These are phyloP conservation scores for Umbilicaria muhlenbergii DNA, from an alignment of 495 filamentous ascomycete genomes.

Conservation along the genomic window DNA sequence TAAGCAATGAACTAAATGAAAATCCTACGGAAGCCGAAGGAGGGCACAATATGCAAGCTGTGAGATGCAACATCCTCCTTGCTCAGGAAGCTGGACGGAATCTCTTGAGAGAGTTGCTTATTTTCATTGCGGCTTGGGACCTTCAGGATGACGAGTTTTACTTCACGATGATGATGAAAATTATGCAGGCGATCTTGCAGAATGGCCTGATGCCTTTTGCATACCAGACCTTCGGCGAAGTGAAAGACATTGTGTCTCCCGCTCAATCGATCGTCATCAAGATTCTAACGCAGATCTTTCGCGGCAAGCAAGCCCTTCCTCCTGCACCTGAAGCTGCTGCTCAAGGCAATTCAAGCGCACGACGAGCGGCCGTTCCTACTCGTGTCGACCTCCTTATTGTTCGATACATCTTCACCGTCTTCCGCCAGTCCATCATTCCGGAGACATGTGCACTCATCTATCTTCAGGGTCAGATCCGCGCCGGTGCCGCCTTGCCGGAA, in stretches of 20 bases:
- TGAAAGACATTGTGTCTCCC: constrained; percentile 90
- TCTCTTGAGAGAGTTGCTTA: constrained; percentile 73
- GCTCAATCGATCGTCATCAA: constrained; percentile 86
- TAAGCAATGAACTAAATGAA: constrained; percentile 47
- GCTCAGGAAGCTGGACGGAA: constrained; percentile 77
- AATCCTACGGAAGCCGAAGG: constrained; percentile 8
- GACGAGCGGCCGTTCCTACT: constrained; percentile 18
- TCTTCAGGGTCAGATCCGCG: constrained; percentile 75
- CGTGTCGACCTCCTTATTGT: constrained; percentile 53
- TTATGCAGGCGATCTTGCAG: constrained; percentile 78
- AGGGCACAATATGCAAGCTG: constrained; percentile 60
- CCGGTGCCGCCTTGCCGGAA: constrained; percentile 44
- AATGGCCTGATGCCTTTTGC: constrained; percentile 79
- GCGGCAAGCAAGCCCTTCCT: constrained; percentile 44
- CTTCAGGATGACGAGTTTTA: constrained; percentile 80
- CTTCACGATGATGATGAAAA: constrained; percentile 89
- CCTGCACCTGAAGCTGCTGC: constrained; percentile 30
- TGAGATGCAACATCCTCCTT: constrained; percentile 74
- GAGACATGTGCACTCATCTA: constrained; percentile 88
- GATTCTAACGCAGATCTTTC: constrained; percentile 77
- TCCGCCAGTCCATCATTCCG: constrained; percentile 79
- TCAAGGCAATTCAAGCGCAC: constrained; percentile 25
- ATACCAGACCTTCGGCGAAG: constrained; percentile 76
- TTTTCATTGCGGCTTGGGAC: constrained; percentile 95
- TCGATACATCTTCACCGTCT: constrained; percentile 83